Base-by-base conservation (phyloP, 305 asterid species). In the Fraxinus floribunda region DNA sequence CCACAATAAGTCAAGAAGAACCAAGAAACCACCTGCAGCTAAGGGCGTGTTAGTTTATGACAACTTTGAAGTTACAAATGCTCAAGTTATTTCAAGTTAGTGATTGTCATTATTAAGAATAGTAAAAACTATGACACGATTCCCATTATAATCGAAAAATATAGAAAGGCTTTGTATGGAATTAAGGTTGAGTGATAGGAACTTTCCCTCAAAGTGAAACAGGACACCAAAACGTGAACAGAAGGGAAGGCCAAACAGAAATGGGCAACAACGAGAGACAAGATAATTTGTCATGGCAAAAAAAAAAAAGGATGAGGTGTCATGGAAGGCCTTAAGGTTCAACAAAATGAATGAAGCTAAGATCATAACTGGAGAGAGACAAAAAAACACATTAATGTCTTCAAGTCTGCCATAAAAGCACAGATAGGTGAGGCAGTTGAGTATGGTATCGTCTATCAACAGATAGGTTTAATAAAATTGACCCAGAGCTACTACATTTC, bases 1-100 rank as follows among this genome's bases (percentile, higher is more conserved):
- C 41, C 81, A 70, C 66, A 29, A 20, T 41, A 6, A 75, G 36
- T 39, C 24, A 80, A 76, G 79, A 81, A 64, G 49, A 72, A 60
- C 49, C 30, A 52, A 80, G 46, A 84, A 30, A 22, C 55, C 72
- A 76, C 76, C 88, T 87, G 90, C 92, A 84, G 80, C n/a, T 71
- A 62, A 80, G 30, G 8, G 57, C 76, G 85, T 46, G 15, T 71
- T 74, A 52, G 20, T 52, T 16, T 16, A 16, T 52, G 22, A 20
- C 22, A 52, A 22, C 22, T 49, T 52, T 16, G 39, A 6, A 22
- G 34, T 44, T 24, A 64, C 6, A 16, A 75, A 66, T 75, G 72
- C 8, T 66, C 32, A 36, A 22, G 71, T 22, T 32, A 30, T 60
- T 15, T 16, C 11, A 38, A 57, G 16, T 16, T 13, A 44, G 62